Evolutionary conservation across 257 asterid genomes (phyloP).

Genomic region (Anisodus acutangulus): DNA sequence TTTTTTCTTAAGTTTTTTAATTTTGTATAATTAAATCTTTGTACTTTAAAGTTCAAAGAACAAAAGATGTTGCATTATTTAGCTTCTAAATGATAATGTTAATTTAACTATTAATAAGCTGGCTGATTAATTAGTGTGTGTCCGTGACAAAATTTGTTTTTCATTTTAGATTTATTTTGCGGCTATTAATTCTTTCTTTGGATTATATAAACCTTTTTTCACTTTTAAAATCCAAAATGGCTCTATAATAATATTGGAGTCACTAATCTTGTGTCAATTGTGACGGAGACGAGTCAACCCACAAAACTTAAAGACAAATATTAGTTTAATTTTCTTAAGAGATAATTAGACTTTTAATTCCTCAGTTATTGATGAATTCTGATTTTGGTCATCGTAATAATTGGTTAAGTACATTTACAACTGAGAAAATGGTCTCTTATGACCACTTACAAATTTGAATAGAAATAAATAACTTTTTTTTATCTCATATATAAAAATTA

Average conservation of each 20-base stretch:
- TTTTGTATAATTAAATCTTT: background rate
- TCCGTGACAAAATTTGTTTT: background rate
- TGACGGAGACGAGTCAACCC: background rate
- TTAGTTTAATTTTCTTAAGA: background rate
- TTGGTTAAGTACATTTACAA: background rate
- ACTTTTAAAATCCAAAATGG: background rate
- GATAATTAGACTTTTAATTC: background rate
- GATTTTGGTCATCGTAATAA: background rate
- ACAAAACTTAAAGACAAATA: background rate
- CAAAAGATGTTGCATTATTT: background rate
- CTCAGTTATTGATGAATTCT: background rate
- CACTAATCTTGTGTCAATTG: background rate
- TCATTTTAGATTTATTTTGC: background rate
- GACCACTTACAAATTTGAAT: too few species aligned
- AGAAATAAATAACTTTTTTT: too few species aligned
- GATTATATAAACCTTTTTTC: background rate
- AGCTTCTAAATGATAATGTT: background rate
- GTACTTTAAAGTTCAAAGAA: background rate
- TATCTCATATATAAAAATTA: too few species aligned
- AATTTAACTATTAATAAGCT: background rate
- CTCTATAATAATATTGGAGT: background rate
- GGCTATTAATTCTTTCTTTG: background rate
- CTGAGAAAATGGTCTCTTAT: too few species aligned
- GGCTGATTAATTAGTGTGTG: background rate
- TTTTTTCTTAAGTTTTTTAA: background rate